phyloP scores from a whole-genome alignment of 1,284 basidiomycete genomes.

The Ganoderma boninense region DNA sequence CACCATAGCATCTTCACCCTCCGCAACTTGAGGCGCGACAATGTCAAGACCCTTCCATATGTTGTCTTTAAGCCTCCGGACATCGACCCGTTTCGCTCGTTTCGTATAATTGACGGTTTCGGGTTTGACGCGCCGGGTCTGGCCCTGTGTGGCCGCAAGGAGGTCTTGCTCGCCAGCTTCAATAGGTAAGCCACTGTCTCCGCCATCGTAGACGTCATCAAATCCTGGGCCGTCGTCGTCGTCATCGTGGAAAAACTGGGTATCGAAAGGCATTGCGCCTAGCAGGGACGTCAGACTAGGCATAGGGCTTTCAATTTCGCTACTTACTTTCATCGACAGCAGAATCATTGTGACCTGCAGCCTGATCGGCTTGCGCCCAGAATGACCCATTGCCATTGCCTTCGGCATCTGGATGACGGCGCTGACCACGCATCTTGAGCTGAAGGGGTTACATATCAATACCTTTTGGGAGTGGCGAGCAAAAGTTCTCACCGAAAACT shows the following conservation, averaged over 20 bases:
- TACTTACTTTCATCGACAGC: constrained; percentile 72
- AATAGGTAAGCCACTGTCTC: constrained; percentile 51
- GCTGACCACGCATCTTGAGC: constrained; percentile 84
- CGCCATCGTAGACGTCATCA: constrained; percentile 73
- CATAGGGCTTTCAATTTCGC: too few relatives aligned
- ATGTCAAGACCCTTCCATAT: constrained; percentile 95
- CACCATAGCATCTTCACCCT: constrained; percentile 67
- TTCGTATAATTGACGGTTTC: constrained; percentile 96
- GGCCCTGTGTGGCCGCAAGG: constrained; percentile 82
- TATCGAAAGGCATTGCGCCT: constrained; percentile 75
- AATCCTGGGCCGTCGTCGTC: constrained; percentile 84
- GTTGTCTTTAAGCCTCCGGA: constrained; percentile 96
- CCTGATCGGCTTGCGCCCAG: constrained; percentile 93
- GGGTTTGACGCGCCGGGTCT: constrained; percentile 82
- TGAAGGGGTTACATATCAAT: constrained; percentile 38
- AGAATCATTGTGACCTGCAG: constrained; percentile 54
- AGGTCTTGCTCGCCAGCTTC: constrained; percentile 87
- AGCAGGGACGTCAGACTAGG: neutral
- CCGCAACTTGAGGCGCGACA: constrained; percentile 52
- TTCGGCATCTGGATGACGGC: constrained; percentile 66
- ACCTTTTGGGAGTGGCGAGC: constrained; percentile 25
- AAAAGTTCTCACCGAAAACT: constrained; percentile 74
- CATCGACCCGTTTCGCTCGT: constrained; percentile 96
- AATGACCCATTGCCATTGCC: constrained; percentile 94
- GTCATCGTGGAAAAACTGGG: constrained; percentile 97